Evolutionary conservation across 306 rosid genomes (phyloP), one percentile per base, ranked within the genome.

Genomic region (Acmispon strigosus): DNA sequence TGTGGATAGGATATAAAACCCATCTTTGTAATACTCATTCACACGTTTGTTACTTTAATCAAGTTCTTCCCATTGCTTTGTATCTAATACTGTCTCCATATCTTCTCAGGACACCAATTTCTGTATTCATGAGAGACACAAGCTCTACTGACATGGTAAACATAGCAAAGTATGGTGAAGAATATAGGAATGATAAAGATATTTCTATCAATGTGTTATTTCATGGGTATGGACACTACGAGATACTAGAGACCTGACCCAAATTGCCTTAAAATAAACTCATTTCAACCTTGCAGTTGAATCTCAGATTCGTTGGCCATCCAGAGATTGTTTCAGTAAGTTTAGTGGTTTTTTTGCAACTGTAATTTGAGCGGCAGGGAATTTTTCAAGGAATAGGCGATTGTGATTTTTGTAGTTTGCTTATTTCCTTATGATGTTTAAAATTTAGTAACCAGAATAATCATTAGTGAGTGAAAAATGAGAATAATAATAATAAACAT

Each of bases 211-310:
- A 87, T 61, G 97, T 94, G 74, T 84, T 94, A 19, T 94, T 87
- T 78, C 96, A 94, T 79, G 96, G 97, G 16, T 91, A 90, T 70
- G 98, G 98, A 75, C 98, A 93, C 82, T 93, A 93, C 37, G 98
- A 93, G 68, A 59, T 89, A 50, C 59, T 93, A 73, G 98, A 93
- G 84, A 76, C 80, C 53, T 62, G 85, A 68, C 49, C 76, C 66
- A 65, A 78, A 57, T 62, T 72, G 78, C 53, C 70, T 44, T 59
- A 57, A 81, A 73, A 69, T 72, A 66, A 85, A 66, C 24, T 22
- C 24, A 22, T 22, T 22, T 22, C 24, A 22, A 8, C 52, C 1
- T n/a, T 76, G 79, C 50, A 70, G 55, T 50, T 51, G 54, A 39
- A 14, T 19, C 41, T 56, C 62, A 15, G 27, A 1, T 68, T 56